Conservation (phyloP, 495 filamentous ascomycete genomes). For the Penicillium pulvis region DNA sequence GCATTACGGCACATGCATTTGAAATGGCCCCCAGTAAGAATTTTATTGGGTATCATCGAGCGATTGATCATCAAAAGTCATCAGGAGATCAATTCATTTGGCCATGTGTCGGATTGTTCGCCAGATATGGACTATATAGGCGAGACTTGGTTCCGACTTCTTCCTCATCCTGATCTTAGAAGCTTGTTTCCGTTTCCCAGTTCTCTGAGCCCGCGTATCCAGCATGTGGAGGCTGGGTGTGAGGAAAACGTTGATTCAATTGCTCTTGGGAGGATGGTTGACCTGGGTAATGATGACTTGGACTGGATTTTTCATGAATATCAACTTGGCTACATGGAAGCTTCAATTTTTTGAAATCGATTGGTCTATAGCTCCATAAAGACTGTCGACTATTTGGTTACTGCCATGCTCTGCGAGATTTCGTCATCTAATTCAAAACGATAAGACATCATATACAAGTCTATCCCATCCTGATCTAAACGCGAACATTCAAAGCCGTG, state of each 20-base stretch:
- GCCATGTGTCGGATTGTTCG: background rate
- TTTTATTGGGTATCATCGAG: background rate
- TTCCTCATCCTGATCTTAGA: background rate
- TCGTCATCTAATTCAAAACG: too few species aligned
- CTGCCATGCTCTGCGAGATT: too few species aligned
- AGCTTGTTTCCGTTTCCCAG: background rate
- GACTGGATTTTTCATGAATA: constrained; percentile 17
- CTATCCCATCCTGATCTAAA: too few species aligned
- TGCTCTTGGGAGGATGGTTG: background rate
- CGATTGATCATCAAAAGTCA: background rate
- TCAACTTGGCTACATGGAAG: constrained; percentile 9
- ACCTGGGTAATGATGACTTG: constrained; percentile 12
- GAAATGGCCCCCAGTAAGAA: background rate
- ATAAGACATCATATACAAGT: too few species aligned
- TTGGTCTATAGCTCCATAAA: background rate
- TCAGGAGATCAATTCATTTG: background rate
- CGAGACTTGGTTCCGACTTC: background rate
- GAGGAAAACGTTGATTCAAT: background rate
- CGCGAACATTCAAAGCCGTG: too few species aligned
- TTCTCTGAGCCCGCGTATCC: background rate
- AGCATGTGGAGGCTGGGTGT: background rate
- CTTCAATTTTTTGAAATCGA: background rate
- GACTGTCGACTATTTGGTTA: too few species aligned
- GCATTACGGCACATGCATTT: background rate
- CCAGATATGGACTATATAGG: background rate